Evolutionary conservation across 1,139 yeast species (phyloP).

Genomic region (Blastobotrys apis): DNA sequence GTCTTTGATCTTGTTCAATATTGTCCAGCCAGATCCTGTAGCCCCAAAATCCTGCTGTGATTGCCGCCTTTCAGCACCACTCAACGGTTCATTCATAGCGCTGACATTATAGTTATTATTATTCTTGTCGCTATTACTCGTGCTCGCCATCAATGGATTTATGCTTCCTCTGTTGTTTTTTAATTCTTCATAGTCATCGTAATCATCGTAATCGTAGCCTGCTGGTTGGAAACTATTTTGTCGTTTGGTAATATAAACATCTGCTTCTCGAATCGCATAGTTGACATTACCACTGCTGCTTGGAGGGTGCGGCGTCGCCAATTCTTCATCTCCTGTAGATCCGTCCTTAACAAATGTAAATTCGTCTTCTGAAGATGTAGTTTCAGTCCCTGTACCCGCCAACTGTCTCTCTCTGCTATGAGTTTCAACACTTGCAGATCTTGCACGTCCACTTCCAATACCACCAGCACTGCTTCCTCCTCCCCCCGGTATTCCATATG

Average conservation of each 20-base stretch:
- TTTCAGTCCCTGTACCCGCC: not conserved
- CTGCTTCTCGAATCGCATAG: conserved; percentile 38
- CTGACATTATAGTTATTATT: not conserved
- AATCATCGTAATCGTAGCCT: conserved; percentile 19
- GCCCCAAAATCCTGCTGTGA: too few species aligned
- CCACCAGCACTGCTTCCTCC: not conserved
- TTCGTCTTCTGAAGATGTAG: conserved; percentile 9
- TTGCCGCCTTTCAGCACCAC: too few species aligned
- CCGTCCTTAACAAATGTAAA: conserved; percentile 10
- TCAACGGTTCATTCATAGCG: too few species aligned
- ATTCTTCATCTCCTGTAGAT: not conserved
- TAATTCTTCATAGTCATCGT: conserved; percentile 14
- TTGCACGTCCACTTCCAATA: not conserved
- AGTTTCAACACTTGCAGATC: not conserved
- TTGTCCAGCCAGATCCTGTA: not conserved
- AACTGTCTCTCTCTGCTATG: too few species aligned
- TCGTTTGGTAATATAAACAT: conserved; percentile 31
- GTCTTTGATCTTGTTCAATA: conserved; percentile 3
- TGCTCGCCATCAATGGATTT: conserved; percentile 14
- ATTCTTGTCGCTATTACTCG: not conserved
- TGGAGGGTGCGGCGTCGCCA: too few species aligned
- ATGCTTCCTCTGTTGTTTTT: conserved; percentile 14
- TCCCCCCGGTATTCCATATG: conserved; percentile 13
- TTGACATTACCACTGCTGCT: conserved; percentile 28
- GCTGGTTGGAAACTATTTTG: not conserved